A percentile compares a stretch with the other conserved stretches of the same genome.
Conservation (phyloP, 1,139 yeast species). For the Kodamaea arcana region DNA sequence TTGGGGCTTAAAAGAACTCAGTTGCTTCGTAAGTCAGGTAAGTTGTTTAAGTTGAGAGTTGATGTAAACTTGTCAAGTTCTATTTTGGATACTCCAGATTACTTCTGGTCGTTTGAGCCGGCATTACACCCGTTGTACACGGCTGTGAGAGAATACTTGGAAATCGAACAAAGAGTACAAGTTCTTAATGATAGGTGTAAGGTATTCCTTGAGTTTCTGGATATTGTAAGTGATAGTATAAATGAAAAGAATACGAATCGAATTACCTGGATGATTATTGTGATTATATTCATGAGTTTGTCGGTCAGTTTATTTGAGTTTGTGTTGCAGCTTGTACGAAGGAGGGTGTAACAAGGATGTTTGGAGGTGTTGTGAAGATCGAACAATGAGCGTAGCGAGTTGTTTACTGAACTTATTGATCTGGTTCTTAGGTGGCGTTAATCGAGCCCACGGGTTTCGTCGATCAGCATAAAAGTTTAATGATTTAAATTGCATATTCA, state of each 20-base stretch:
- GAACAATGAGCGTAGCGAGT: no score
- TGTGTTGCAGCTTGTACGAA: constrained; percentile 2
- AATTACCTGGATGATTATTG: constrained; percentile 85
- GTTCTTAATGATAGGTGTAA: constrained; percentile 91
- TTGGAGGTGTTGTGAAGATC: no score
- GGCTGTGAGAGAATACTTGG: constrained; percentile 88
- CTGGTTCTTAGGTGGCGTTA: no score
- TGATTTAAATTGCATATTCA: no score
- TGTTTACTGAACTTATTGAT: no score
- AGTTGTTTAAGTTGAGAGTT: constrained; percentile 80
- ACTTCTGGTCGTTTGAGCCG: constrained; percentile 96
- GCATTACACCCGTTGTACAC: constrained; percentile 86
- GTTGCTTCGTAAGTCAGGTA: constrained; percentile 81
- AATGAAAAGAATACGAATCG: constrained; percentile 90
- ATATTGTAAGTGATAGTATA: constrained; percentile 87
- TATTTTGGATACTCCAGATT: constrained; percentile 90
- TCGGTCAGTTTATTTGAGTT: constrained; percentile 55
- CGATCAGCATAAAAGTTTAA: no score
- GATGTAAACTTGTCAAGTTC: constrained; percentile 91
- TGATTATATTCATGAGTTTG: constrained; percentile 75
- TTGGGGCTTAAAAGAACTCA: constrained; percentile 77
- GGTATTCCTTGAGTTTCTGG: constrained; percentile 89
- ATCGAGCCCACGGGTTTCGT: no score
- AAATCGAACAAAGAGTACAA: constrained; percentile 90
- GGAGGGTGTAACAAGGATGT: no score